Base-by-base conservation (phyloP, 1,284 basidiomycete species). In the Malassezia caprae region DNA sequence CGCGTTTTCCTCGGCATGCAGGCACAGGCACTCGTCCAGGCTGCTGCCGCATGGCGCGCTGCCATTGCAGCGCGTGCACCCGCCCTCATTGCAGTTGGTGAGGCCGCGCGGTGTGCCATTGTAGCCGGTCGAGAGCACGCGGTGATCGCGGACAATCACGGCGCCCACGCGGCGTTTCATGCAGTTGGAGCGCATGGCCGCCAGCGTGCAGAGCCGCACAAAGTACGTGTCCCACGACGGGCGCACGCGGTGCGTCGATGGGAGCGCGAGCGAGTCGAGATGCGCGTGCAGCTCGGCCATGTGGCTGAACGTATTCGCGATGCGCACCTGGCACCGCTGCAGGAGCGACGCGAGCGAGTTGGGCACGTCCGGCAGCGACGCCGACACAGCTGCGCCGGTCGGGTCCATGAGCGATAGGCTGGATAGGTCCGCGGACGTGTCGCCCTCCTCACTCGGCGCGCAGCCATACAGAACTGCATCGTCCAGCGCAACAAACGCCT, bases 1-100 rank as follows among this genome's bases (percentile, higher is more conserved):
- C 0, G 93, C 94, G 69, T 98, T 99, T 77, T 99, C 94, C 76
- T 99, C 94, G 0, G 94, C 94, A 73, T 99, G 94, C 15, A 99
- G 78, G 73, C 94, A 99, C 0, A 98, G 78, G 69, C 93, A 98
- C 71, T 90, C 88, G 59, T 84, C 80, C 5, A 84, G 76, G n/a
- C 79, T 78, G 42, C 82, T 79, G 2, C 81, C 79, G 12, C 79
- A 78, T 19, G 58, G 63, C 17, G 55, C 60, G 28, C 52, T 57
- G 19, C 63, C 70, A 53, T 75, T 73, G 52, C 69, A 67, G 6
- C 72, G 56, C 5, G 53, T 48, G 44, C 73, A 75, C 7, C 74
- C 74, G 27, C 74, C 74, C 28, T 75, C 66, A 52, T 68, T 70
- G 57, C 74, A 76, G 46, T 76, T 76, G 17, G 32, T 79, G 37